These are phyloP conservation scores for Rhododendron mucronatum DNA, from an alignment of 148 eudicot genomes.

Conservation along the genomic window DNA sequence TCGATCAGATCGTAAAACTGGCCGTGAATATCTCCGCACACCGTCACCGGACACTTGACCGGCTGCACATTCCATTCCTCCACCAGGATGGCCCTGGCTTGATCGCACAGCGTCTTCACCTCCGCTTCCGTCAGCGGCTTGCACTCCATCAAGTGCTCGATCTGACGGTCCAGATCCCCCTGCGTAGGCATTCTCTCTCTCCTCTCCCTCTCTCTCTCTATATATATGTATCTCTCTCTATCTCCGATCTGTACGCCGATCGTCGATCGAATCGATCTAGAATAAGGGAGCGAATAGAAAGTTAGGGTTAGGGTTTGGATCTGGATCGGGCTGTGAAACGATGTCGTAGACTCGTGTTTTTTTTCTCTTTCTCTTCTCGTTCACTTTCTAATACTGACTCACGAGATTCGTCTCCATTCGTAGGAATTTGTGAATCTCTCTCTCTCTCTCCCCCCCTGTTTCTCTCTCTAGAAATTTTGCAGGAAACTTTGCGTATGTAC, in stretches of 20 bases:
- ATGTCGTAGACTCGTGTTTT: neutral
- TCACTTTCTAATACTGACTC: neutral
- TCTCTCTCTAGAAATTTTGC: conserved; percentile 7
- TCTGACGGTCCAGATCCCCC: conserved; percentile 84
- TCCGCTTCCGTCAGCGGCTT: conserved; percentile 75
- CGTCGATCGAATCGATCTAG: conserved; percentile 10
- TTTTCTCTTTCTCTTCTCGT: neutral
- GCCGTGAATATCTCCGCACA: conserved; percentile 93
- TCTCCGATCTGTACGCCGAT: conserved; percentile 18
- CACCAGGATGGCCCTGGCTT: conserved; percentile 82
- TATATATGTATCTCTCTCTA: neutral
- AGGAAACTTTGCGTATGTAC: conserved; percentile 7
- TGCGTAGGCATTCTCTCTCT: conserved; percentile 50
- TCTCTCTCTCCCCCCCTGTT: neutral
- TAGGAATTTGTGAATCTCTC: neutral
- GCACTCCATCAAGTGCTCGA: conserved; percentile 88
- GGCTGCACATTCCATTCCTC: conserved; percentile 97
- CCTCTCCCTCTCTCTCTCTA: neutral
- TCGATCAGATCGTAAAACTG: conserved; percentile 92
- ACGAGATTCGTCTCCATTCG: conserved; percentile 28
- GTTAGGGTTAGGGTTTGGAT: neutral
- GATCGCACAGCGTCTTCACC: conserved; percentile 79
- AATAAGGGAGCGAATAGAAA: neutral
- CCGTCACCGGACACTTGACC: conserved; percentile 92
- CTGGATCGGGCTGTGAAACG: neutral